phyloP scores from a whole-genome alignment of 495 filamentous ascomycete genomes.

The Amphirosellinia nigrospora region DNA sequence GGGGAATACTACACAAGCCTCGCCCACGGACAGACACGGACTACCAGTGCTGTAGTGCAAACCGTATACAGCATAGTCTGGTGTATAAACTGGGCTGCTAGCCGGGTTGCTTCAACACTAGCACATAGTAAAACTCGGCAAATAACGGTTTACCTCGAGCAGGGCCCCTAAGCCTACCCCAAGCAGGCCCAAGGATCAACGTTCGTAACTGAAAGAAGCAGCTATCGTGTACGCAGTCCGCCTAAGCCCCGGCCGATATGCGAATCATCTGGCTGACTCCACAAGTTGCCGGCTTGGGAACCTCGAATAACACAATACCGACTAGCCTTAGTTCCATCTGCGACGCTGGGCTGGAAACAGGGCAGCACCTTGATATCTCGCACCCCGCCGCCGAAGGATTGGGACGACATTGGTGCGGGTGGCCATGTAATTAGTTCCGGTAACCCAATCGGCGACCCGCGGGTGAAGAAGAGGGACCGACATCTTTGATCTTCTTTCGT shows the following conservation, averaged over 20 bases:
- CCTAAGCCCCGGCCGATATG: background rate
- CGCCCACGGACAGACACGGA: background rate
- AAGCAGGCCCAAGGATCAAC: background rate
- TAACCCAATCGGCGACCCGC: background rate
- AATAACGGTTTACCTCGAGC: background rate
- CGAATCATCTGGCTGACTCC: slow-evolving; percentile 6
- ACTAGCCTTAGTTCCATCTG: background rate
- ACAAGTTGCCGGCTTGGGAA: background rate
- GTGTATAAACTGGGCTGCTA: background rate
- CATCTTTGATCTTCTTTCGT: background rate
- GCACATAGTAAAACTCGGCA: background rate
- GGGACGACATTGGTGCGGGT: background rate
- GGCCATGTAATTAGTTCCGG: no score
- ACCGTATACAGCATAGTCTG: background rate
- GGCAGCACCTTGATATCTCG: background rate
- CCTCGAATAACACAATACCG: background rate
- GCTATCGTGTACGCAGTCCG: background rate
- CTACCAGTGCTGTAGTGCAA: background rate
- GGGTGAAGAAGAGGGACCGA: no score
- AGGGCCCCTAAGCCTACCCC: background rate
- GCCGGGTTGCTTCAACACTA: background rate
- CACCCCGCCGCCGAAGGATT: slow-evolving; percentile 1
- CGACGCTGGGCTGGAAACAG: background rate
- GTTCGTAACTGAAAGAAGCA: background rate
- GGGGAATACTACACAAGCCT: background rate